A percentile compares a stretch with the other conserved stretches of the same genome.
These are phyloP conservation scores for Boletellus emodensis DNA, from an alignment of 768 basidiomycete genomes.

Conservation along the genomic window DNA sequence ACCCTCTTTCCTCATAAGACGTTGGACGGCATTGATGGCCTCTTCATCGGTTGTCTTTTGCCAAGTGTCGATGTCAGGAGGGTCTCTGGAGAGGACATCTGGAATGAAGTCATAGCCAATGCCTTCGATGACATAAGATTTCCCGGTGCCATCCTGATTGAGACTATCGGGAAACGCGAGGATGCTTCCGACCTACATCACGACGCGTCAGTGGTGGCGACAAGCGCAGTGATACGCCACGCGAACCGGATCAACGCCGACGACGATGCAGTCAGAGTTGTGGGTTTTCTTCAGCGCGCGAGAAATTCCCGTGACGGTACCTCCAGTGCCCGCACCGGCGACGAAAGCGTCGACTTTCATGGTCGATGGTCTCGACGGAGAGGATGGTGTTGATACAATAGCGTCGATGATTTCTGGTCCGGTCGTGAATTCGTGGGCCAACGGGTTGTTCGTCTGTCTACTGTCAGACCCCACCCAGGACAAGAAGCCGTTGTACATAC, in stretches of 20 bases:
- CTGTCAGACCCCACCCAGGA: not conserved
- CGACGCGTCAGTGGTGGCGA: conserved; percentile 6
- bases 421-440: conserved; percentile 88
- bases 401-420: conserved; percentile 90
- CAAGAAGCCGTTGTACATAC: conserved; percentile 36
- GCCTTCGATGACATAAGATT: conserved; percentile 82
- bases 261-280: conserved; percentile 65
- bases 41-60: conserved; percentile 82
- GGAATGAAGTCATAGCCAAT: conserved; percentile 96
- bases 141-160: conserved; percentile 46
- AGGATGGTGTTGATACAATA: conserved; percentile 62
- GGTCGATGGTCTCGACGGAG: conserved; percentile 53
- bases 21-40: conserved; percentile 69
- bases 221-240: not conserved
- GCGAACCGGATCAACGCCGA: conserved; percentile 90
- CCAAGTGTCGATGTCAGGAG: conserved; percentile 66
- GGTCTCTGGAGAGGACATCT: conserved; percentile 70
- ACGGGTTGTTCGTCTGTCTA: conserved; percentile 70
- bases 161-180: conserved; percentile 69
- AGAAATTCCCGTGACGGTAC: conserved; percentile 87
- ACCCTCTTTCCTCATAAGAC: conserved; percentile 80
- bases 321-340: conserved; percentile 91
- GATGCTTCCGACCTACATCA: conserved; percentile 75
- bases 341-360: conserved; percentile 78
- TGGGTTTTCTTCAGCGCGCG: conserved; percentile 75